Base-by-base conservation (phyloP, 257 asterid genomes). In the Jacaranda mimosifolia region DNA sequence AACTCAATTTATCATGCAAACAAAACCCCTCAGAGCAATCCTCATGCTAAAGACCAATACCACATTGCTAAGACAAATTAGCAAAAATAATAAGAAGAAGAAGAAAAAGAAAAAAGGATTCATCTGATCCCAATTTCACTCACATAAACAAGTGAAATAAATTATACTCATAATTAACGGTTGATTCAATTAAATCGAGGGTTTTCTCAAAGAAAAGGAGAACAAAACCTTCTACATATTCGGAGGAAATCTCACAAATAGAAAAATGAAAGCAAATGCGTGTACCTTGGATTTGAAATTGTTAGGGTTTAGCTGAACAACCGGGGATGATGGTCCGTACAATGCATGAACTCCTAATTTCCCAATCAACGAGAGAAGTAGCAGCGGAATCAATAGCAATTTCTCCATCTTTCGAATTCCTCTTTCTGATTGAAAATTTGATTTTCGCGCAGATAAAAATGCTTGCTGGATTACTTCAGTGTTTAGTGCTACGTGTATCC, bases 241-340 rank as follows among this genome's bases (percentile, higher is more conserved):
- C 32, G 32, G 32, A 26, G 32, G 32, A 26, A 42, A 42, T 3
- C 3, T 42, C 46, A 42, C 46, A 42, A 42, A 42, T 42, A 35
- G 72, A 7, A 7, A 69, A 75, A 52, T 13, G 66, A 53, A 52
- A 62, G 76, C 77, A 76, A 70, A 80, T 70, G 43, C 45, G 39
- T 10, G 71, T 78, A 96, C 99, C 97, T 96, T 96, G 75, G 99
- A 91, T 84, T 96, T 91, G 87, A 96, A 93, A 78, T 93, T 93
- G 83, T 91, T 88, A 5, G 97, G 94, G 80, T 79, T 96, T 38
- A 96, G 82, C 92, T 91, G 99, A 88, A 93, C 52, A 79, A 93
- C 99, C 48, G 97, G 97, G 32, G 99, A 91, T 0, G 98, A 89
- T 7, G 97, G 89, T 21, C 89, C 94, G 79, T 94, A 94, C 76